Conservation (phyloP, 495 filamentous ascomycete genomes). For the Neurospora discreta region DNA sequence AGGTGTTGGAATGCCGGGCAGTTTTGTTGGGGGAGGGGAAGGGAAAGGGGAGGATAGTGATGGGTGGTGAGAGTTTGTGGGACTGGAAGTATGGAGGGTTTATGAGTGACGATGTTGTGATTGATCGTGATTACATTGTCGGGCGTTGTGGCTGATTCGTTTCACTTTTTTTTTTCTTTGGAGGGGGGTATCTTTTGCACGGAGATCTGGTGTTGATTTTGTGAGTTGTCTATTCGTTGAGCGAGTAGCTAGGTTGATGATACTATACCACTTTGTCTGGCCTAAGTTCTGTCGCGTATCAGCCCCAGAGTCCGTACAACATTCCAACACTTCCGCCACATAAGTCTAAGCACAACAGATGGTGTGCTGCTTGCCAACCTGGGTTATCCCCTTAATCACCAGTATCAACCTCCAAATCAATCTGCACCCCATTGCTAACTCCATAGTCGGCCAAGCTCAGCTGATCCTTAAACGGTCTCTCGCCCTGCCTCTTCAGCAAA, state of each 20-base stretch:
- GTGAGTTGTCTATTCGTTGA: not conserved
- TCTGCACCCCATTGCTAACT: slow-evolving; percentile 75
- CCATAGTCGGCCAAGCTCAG: slow-evolving; percentile 83
- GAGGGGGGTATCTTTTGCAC: not conserved
- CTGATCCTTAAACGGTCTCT: slow-evolving; percentile 82
- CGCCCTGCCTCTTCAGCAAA: slow-evolving; percentile 79
- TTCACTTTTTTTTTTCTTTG: no score
- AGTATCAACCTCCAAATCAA: slow-evolving; percentile 79
- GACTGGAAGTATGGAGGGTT: no score
- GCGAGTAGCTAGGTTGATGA: not conserved
- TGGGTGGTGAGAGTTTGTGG: not conserved
- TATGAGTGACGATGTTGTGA: not conserved
- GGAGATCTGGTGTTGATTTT: not conserved
- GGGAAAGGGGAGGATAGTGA: not conserved
- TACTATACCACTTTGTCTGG: not conserved
- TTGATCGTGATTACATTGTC: not conserved
- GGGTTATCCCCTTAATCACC: slow-evolving; percentile 44
- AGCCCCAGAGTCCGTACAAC: not conserved
- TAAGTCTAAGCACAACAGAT: no score
- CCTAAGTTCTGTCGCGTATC: not conserved
- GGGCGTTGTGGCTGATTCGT: not conserved
- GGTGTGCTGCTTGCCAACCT: no score
- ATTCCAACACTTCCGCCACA: not conserved
- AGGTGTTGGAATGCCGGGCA: not conserved
- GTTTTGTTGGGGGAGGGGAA: not conserved